These are phyloP conservation scores for Phytomonas francai DNA, from an alignment of 208 protist genomes.

Conservation along the genomic window DNA sequence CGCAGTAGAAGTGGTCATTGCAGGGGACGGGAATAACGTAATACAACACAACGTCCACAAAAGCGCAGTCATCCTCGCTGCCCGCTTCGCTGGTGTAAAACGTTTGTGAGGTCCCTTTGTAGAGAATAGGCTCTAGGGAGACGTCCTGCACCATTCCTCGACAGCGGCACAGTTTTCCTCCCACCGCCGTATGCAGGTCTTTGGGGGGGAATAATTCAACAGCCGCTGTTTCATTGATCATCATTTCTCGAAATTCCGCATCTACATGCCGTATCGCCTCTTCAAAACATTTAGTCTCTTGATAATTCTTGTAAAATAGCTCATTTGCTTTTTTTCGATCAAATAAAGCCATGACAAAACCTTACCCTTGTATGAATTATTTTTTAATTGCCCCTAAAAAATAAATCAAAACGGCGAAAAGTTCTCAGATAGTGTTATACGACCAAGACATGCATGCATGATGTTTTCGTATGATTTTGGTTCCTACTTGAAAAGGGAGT, in stretches of 20 bases:
- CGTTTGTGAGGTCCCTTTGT: constrained; percentile 20
- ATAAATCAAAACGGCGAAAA: no score
- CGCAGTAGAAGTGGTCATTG: constrained; percentile 57
- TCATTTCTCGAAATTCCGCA: not conserved
- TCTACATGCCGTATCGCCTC: not conserved
- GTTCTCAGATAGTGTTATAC: no score
- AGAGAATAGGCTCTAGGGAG: constrained; percentile 40
- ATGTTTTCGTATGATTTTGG: no score
- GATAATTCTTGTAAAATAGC: not conserved
- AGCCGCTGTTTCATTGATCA: not conserved
- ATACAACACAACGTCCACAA: constrained; percentile 51
- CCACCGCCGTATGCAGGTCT: constrained; percentile 6
- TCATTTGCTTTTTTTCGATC: not conserved
- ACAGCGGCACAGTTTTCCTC: constrained; percentile 38
- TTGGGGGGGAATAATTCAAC: constrained; percentile 39
- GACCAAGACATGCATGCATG: no score
- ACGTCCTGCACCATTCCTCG: constrained; percentile 85
- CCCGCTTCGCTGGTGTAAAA: constrained; percentile 27
- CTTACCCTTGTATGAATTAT: not conserved
- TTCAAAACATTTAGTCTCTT: not conserved
- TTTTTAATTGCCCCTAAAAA: not conserved
- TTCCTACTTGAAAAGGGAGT: no score
- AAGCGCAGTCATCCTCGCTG: constrained; percentile 13
- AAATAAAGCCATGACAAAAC: not conserved
- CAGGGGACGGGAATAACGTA: constrained; percentile 81